phyloP scores from a whole-genome alignment of 192 early-diverging fungal genomes.

The Mortierella antarctica region DNA sequence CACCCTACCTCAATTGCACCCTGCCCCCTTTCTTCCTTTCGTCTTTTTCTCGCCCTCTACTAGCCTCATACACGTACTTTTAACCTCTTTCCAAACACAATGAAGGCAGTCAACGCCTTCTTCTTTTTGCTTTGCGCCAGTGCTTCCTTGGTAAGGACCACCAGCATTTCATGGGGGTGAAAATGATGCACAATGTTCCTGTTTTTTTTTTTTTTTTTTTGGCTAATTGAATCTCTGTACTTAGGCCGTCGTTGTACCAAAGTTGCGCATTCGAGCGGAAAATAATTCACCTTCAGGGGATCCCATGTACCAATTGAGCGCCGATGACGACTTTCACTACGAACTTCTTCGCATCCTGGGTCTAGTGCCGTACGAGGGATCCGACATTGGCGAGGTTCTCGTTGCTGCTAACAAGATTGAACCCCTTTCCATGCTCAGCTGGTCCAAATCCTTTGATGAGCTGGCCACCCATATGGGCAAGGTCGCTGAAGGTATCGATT shows the following conservation, averaged over 20 bases:
- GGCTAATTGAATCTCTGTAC: slow-evolving; percentile 12
- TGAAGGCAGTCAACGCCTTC: slow-evolving; percentile 27
- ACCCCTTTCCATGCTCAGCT: slow-evolving; percentile 12
- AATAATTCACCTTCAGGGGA: slow-evolving; percentile 19
- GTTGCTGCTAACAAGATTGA: slow-evolving; percentile 23
- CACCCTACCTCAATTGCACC: slow-evolving; percentile 17
- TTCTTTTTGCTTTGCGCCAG: slow-evolving; percentile 27
- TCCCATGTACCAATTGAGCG: slow-evolving; percentile 29
- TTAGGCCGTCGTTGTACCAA: slow-evolving; percentile 27
- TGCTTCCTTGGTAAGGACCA: slow-evolving; percentile 28
- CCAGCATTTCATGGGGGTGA: slow-evolving; percentile 4
- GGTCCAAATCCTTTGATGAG: slow-evolving; percentile 22
- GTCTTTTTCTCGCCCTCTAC: slow-evolving; percentile 17
- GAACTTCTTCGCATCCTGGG: slow-evolving; percentile 29
- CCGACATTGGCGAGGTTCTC: slow-evolving; percentile 33
- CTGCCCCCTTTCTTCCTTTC: slow-evolving; percentile 12
- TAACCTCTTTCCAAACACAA: slow-evolving; percentile 14
- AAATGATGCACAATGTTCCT: slow-evolving; percentile 18
- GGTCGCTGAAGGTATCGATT: slow-evolving; percentile 21
- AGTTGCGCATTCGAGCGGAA: slow-evolving; percentile 26
- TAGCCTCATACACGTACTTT: slow-evolving; percentile 21
- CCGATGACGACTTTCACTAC: slow-evolving; percentile 23
- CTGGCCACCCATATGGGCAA: slow-evolving; percentile 19
- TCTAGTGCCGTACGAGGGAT: slow-evolving; percentile 25
- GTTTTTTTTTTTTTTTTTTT: slow-evolving; percentile 14